phyloP scores from a whole-genome alignment of 495 filamentous ascomycete species.

The Tetracladium setigerum region DNA sequence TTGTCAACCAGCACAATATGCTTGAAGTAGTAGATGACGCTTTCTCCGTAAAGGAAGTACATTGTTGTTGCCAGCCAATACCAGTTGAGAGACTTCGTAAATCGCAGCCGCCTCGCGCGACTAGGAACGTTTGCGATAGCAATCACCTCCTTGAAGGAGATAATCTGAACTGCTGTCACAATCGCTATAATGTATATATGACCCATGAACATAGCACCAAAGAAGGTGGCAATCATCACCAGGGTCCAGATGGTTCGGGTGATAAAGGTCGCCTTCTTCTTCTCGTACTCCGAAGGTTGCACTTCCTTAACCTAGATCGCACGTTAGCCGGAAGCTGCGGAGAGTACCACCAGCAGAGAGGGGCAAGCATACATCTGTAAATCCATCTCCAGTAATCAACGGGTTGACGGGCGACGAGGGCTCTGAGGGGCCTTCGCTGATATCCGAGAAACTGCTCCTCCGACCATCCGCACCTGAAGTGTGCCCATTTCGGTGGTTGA shows the following conservation, averaged over 20 bases:
- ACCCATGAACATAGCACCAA: constrained; percentile 81
- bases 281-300: constrained; percentile 74
- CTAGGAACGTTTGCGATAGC: constrained; percentile 94
- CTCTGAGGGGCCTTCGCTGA: constrained; percentile 67
- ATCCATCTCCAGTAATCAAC: constrained; percentile 15
- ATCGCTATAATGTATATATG: constrained; percentile 95
- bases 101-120: constrained; percentile 79
- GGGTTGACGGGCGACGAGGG: constrained; percentile 14
- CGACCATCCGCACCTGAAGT: constrained; percentile 36
- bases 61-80: constrained; percentile 98
- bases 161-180: constrained; percentile 86
- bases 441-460: constrained; percentile 68
- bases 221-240: constrained; percentile 93
- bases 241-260: constrained; percentile 97
- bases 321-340: constrained; percentile 10
- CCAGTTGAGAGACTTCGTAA: constrained; percentile 96
- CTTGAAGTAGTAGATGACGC: constrained; percentile 99
- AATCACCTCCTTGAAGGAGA: constrained; percentile 99
- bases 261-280: constrained; percentile 98
- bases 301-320: constrained; percentile 28
- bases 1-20: constrained; percentile 94
- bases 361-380: constrained; percentile 18
- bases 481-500: constrained; percentile 58
- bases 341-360: constrained; percentile 6
- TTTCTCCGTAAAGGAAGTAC: constrained; percentile 99